Evolutionary conservation across 2,329 filamentous ascomycete species (phyloP), one percentile per base, ranked within the genome.

Genomic region (Colletotrichum tanaceti): DNA sequence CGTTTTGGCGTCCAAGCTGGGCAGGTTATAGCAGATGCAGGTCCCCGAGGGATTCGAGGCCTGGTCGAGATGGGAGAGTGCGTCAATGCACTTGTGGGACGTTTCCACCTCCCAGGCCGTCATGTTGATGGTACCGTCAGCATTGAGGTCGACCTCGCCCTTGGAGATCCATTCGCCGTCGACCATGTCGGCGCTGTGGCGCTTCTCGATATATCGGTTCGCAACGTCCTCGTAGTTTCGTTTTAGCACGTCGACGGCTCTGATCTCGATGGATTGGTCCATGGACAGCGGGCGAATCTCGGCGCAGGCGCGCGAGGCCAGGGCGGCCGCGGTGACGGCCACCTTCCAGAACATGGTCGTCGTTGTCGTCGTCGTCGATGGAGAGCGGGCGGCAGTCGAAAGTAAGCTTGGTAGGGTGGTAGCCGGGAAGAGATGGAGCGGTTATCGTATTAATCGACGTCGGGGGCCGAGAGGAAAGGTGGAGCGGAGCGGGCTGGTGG

Each of bases 11-110:
- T 95, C 86, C 65, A 93, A 85, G 46, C 87, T 88, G 0, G 90
- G 89, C 28, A 97, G 79, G 77, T 96, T 97, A 82, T 95, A 96
- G 85, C 93, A 97, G 55, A 93, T 87, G 67, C 90, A 91, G 55
- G 93, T 87, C 58, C 93, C 93, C 11, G 91, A 91, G 5, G 91
- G 91, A 72, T 94, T 95, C 28, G 87, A 86, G 49, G 89, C 87
- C 68, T 84, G 81, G 16, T 82, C 81, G 57, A 93, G 82, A 32
- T 79, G 76, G 2, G 78, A 77, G 20, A 96, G 82, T 10, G 86
- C 84, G 24, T 80, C 74, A 52, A 80, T 80, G 78, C 93, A 96
- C 24, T 90, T 90, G 13, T 80, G 74, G 39, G 83, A 81, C 9
- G 70, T 91, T 50, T 82, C 76, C 4, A 74, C 73, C 70, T 90